These are phyloP conservation scores for Termitomyces sp. DNA, from an alignment of 1,284 basidiomycete species.

Conservation along the genomic window DNA sequence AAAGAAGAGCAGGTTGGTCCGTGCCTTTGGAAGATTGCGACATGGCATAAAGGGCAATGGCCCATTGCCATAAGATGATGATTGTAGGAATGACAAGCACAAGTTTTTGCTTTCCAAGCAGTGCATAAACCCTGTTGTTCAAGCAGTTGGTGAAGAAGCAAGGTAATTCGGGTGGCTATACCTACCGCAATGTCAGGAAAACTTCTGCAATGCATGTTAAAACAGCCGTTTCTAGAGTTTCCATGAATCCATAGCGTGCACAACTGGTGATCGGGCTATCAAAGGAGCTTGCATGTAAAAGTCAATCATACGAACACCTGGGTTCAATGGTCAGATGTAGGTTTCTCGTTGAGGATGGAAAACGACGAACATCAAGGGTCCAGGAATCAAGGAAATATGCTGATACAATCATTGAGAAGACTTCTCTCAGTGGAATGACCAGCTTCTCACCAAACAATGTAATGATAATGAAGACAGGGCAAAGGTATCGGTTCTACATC, in stretches of 20 bases:
- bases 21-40: slow-evolving; percentile 6
- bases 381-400: slow-evolving; percentile 4
- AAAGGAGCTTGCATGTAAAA: background rate
- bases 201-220: slow-evolving; percentile 16
- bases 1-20: background rate
- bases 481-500: slow-evolving; percentile 9
- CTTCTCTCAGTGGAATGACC: background rate
- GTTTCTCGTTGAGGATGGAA: background rate
- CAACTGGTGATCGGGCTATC: slow-evolving; percentile 10
- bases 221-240: slow-evolving; percentile 15
- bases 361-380: background rate
- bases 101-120: background rate
- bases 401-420: background rate
- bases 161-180: too few relatives aligned
- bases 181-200: slow-evolving; percentile 15
- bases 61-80: slow-evolving; percentile 5
- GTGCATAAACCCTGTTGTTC: background rate
- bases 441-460: background rate
- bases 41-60: background rate
- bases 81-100: background rate
- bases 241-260: slow-evolving; percentile 18
- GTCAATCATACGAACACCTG: background rate
- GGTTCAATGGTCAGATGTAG: background rate
- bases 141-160: background rate
- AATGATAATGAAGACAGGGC: slow-evolving; percentile 5